A percentile compares a stretch with the other conserved stretches of the same genome.
Conservation (phyloP, 495 filamentous ascomycete species). For the Xylaria longipes region DNA sequence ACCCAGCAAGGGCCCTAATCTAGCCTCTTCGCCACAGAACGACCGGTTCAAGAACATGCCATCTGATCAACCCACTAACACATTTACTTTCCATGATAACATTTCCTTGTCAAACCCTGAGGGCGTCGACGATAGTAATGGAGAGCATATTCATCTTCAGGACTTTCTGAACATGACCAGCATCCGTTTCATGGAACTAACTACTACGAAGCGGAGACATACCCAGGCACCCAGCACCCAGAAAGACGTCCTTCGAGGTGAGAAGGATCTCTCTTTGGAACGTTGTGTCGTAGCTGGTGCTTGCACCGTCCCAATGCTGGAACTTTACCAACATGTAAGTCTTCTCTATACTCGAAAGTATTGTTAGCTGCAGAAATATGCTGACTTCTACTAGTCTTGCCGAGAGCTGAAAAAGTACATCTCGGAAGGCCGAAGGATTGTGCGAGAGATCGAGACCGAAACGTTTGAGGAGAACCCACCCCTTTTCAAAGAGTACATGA, state of each 20-base stretch:
- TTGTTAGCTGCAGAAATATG: neutral
- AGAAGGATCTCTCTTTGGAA: constrained; percentile 66
- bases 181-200: constrained; percentile 97
- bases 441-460: constrained; percentile 85
- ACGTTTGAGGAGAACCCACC: constrained; percentile 87
- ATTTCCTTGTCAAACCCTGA: constrained; percentile 42
- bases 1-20: constrained; percentile 45
- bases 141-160: constrained; percentile 80
- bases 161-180: constrained; percentile 94
- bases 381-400: constrained; percentile 70
- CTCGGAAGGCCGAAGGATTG: constrained; percentile 83
- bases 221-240: constrained; percentile 69
- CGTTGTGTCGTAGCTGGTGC: constrained; percentile 86
- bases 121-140: constrained; percentile 49
- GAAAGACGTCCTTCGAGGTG: constrained; percentile 48
- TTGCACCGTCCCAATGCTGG: constrained; percentile 90
- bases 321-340: constrained; percentile 90
- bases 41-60: constrained; percentile 56
- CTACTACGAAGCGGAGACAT: constrained; percentile 84
- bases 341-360: neutral
- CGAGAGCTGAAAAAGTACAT: constrained; percentile 95
- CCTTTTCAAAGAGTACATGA: constrained; percentile 89
- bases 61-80: constrained; percentile 48
- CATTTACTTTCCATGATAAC: constrained; percentile 55
- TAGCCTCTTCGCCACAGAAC: constrained; percentile 54